Evolutionary conservation across 2,329 filamentous ascomycete genomes (phyloP), one percentile per base, ranked within the genome.

Genomic region (Alternaria brassicicola): DNA sequence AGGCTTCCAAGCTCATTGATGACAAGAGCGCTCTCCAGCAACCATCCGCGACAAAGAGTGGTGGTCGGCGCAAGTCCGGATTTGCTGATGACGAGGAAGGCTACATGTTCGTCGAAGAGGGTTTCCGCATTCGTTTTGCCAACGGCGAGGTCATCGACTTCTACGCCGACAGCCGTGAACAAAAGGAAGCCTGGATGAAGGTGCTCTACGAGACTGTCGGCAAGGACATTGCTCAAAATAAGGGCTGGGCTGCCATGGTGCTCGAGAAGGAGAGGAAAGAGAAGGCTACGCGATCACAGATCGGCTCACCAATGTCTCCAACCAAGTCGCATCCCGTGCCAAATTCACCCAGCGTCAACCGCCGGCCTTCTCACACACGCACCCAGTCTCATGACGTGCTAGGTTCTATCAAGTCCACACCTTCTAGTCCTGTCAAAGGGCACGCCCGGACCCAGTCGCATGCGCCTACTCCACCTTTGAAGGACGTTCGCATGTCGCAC

Each of bases 31-130:
- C 91, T 19, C 83, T 99, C 46, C 92, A 89, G 6, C 90, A 97
- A 71, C 93, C 91, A 66, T 92, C 96, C 1, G 74, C 76, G 73
- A 90, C 89, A 56, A 91, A 88, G 74, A 86, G 86, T 63, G 91
- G 92, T 55, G 89, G 88, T 67, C 90, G 95, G 41, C 90, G 95
- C 55, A 93, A 96, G 77, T 97, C 93, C 31, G 95, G 92, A 10
- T 99, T 99, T 77, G 93, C 94, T 1, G 95, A 98, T 78, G 95
- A 99, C 66, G 95, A 99, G 79, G 95, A 99, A 76, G 95, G 95
- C 39, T 99, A 99, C 82, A 97, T 97, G 91, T 99, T 99, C 76
- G 94, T 99, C 52, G 95, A 99, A 78, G 95, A 99, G 76, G 95
- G 95, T 3, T 99, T 99, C 89, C 92, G 95, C 38, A 96, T 99